Percentiles rank a stretch among this genome's conserved stretches.
phyloP scores from a whole-genome alignment of 83 land plant species.

The Diphasiastrum complanatum region DNA sequence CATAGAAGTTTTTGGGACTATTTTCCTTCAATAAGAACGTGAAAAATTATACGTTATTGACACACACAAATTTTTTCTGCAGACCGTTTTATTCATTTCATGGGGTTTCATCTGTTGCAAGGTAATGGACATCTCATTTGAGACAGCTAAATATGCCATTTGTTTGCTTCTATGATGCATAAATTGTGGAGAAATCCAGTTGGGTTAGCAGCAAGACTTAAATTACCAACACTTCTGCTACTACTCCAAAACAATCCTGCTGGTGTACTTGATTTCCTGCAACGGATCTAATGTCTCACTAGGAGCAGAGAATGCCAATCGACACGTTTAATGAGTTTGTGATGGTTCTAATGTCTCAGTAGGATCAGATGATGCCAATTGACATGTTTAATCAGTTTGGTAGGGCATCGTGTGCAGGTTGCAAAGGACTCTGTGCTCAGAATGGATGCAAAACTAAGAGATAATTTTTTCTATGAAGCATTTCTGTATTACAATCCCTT shows the following conservation, averaged over 20 bases:
- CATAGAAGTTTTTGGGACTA: too few relatives aligned
- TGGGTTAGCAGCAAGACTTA: too few relatives aligned
- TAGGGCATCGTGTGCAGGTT: slow-evolving; percentile 37
- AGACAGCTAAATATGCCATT: not conserved
- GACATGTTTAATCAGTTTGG: not conserved
- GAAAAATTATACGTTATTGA: too few relatives aligned
- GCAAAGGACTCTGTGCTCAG: slow-evolving; percentile 80
- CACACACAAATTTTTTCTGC: too few relatives aligned
- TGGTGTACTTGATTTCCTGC: too few relatives aligned
- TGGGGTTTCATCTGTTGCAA: slow-evolving; percentile 51
- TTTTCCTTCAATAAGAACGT: too few relatives aligned
- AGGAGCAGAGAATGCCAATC: too few relatives aligned
- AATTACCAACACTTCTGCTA: too few relatives aligned
- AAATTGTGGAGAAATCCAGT: not conserved
- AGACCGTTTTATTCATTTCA: slow-evolving; percentile 38
- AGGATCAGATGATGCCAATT: not conserved
- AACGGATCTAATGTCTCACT: too few relatives aligned
- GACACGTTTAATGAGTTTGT: not conserved
- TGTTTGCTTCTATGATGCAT: not conserved
- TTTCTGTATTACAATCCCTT: slow-evolving; percentile 95
- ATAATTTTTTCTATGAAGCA: slow-evolving; percentile 80
- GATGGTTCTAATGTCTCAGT: not conserved
- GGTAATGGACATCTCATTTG: slow-evolving; percentile 21
- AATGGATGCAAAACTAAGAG: slow-evolving; percentile 56
- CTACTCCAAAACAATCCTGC: too few relatives aligned